Percentiles rank a stretch among this genome's conserved stretches.
Conservation (phyloP, 257 asterid species). For the Lycium barbarum region DNA sequence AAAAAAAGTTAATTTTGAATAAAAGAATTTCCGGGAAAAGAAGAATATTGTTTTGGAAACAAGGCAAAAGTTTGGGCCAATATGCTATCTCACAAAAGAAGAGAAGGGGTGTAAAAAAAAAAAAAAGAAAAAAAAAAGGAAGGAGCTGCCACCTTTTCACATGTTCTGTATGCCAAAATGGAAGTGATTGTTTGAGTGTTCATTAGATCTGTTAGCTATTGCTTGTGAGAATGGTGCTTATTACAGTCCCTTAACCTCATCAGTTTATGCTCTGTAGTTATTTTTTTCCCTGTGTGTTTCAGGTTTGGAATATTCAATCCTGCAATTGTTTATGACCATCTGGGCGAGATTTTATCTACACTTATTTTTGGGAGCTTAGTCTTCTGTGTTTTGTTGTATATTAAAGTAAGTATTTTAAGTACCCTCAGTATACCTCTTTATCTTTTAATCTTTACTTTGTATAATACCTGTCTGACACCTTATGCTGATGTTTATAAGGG, state of each 20-base stretch:
- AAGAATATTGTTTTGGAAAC: too few relatives aligned
- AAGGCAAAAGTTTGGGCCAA: too few relatives aligned
- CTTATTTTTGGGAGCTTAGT: constrained; percentile 85
- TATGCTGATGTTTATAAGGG: constrained; percentile 57
- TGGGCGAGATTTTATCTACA: constrained; percentile 91
- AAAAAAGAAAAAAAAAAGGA: too few relatives aligned
- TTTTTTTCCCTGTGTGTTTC: constrained; percentile 32
- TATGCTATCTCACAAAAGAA: background rate
- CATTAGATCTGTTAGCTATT: background rate
- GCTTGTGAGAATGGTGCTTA: background rate
- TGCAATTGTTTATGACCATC: constrained; percentile 82
- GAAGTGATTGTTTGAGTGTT: background rate
- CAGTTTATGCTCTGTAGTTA: background rate
- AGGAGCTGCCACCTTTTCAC: too few relatives aligned
- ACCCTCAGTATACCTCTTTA: background rate
- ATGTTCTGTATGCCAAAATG: background rate
- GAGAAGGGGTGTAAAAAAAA: background rate
- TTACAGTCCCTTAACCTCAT: background rate
- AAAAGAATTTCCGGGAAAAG: too few relatives aligned
- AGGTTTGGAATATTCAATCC: constrained; percentile 96
- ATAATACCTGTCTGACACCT: constrained; percentile 41
- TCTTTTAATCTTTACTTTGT: constrained; percentile 1
- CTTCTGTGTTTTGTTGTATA: constrained; percentile 78
- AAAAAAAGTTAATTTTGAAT: too few relatives aligned
- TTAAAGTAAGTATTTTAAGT: constrained; percentile 63